These are phyloP conservation scores for Arthrocladium fulminans DNA, from an alignment of 2,329 filamentous ascomycete species.

Conservation along the genomic window DNA sequence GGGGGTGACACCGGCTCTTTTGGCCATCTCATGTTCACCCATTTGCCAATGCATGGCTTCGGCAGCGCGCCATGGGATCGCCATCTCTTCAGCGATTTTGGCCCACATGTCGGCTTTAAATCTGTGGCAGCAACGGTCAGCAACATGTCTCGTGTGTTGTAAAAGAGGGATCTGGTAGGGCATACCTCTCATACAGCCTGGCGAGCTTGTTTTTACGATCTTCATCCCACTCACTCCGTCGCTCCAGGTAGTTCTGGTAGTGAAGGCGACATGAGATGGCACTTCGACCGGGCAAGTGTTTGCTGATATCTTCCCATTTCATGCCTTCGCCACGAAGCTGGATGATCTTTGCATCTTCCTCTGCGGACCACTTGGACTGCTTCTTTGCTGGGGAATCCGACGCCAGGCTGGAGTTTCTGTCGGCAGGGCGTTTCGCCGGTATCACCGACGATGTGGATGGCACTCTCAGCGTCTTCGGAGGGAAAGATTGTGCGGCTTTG, in stretches of 20 bases:
- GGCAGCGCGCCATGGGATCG: conserved; percentile 85
- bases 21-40: conserved; percentile 87
- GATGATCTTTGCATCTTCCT: conserved; percentile 90
- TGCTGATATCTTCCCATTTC: conserved; percentile 99
- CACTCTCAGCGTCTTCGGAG: conserved; percentile 4
- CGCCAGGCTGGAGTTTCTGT: conserved; percentile 20
- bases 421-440: conserved; percentile 22
- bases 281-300: conserved; percentile 78
- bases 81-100: conserved; percentile 90
- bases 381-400: conserved; percentile 69
- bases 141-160: neutral
- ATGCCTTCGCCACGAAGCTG: conserved; percentile 81
- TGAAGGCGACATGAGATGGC: conserved; percentile 89
- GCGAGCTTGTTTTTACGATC: conserved; percentile 96
- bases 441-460: conserved; percentile 15
- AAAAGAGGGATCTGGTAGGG: conserved; percentile 13
- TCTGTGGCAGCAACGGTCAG: conserved; percentile 41
- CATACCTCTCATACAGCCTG: conserved; percentile 85
- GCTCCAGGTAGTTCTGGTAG: conserved; percentile 95
- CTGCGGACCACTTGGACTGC: conserved; percentile 91
- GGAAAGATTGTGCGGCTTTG: conserved; percentile 10
- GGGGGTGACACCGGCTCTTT: conserved; percentile 77
- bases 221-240: conserved; percentile 90
- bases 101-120: conserved; percentile 99
- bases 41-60: conserved; percentile 99